These are phyloP conservation scores for Daedaleopsis sinensis DNA, from an alignment of 768 basidiomycete species.

Conservation along the genomic window DNA sequence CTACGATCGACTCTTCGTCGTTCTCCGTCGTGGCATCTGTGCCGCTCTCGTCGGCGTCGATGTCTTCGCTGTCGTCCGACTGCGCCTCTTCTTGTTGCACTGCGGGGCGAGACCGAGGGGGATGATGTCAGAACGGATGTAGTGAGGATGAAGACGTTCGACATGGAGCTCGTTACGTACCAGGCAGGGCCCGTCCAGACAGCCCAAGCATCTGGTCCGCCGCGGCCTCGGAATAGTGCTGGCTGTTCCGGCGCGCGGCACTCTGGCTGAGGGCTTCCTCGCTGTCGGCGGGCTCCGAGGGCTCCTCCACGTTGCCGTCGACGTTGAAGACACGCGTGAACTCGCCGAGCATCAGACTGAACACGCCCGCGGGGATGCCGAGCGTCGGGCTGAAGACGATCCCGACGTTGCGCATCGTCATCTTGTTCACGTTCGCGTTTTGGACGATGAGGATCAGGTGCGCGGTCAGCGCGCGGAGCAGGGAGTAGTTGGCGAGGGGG, in stretches of 20 bases:
- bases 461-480: slow-evolving; percentile 91
- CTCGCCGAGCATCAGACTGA: slow-evolving; percentile 91
- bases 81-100: slow-evolving; percentile 56
- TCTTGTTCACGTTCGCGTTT: slow-evolving; percentile 90
- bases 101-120: slow-evolving; percentile 16
- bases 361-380: slow-evolving; percentile 96
- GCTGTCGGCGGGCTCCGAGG: slow-evolving; percentile 13
- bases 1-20: slow-evolving; percentile 26
- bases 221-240: slow-evolving; percentile 80
- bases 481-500: slow-evolving; percentile 90
- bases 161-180: slow-evolving; percentile 45
- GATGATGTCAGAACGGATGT: slow-evolving; percentile 22
- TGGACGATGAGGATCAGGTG: slow-evolving; percentile 95
- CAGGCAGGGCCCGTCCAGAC: slow-evolving; percentile 63
- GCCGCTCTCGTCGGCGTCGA: slow-evolving; percentile 69
- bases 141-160: background rate
- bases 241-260: slow-evolving; percentile 73
- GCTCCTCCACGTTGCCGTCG: slow-evolving; percentile 44
- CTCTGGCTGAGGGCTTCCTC: slow-evolving; percentile 33
- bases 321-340: slow-evolving; percentile 95
- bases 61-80: slow-evolving; percentile 71
- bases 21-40: slow-evolving; percentile 49
- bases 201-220: slow-evolving; percentile 84
- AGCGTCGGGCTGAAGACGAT: slow-evolving; percentile 98
- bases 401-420: slow-evolving; percentile 98